Evolutionary conservation across 2,329 filamentous ascomycete genomes (phyloP).

Genomic region (Talaromyces piceae): DNA sequence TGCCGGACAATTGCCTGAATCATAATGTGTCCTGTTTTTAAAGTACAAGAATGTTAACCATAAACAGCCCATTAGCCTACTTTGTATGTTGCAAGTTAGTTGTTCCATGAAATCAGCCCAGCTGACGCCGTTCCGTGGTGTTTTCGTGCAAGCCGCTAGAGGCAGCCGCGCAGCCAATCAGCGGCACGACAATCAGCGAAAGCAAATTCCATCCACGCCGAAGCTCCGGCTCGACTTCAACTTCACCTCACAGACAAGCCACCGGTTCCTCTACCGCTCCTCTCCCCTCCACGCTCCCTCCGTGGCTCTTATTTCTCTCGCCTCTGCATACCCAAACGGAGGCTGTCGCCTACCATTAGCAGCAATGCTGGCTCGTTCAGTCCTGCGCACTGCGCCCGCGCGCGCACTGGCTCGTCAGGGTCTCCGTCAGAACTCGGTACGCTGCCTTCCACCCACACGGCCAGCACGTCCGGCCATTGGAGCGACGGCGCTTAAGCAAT

Average conservation of each 20-base stretch:
- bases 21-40: neutral
- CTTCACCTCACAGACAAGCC: constrained; percentile 20
- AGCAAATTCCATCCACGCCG: constrained; percentile 24
- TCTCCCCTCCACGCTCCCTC: constrained; percentile 22
- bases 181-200: constrained; percentile 12
- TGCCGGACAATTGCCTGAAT: too few species aligned
- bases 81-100: too few species aligned
- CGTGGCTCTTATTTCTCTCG: constrained; percentile 26
- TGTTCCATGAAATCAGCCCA: too few species aligned
- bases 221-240: constrained; percentile 24
- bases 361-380: constrained; percentile 83
- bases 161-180: constrained; percentile 28
- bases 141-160: constrained; percentile 20
- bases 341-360: constrained; percentile 41
- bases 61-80: neutral
- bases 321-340: constrained; percentile 25
- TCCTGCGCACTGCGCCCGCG: constrained; percentile 80
- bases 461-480: constrained; percentile 22
- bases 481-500: constrained; percentile 22
- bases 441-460: constrained; percentile 44
- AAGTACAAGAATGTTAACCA: neutral
- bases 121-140: constrained; percentile 6
- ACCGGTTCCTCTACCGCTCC: constrained; percentile 20
- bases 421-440: constrained; percentile 67
- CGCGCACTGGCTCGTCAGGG: constrained; percentile 70